Conservation (phyloP, 2,329 filamentous ascomycete genomes). For the Didymellaceae sp. region DNA sequence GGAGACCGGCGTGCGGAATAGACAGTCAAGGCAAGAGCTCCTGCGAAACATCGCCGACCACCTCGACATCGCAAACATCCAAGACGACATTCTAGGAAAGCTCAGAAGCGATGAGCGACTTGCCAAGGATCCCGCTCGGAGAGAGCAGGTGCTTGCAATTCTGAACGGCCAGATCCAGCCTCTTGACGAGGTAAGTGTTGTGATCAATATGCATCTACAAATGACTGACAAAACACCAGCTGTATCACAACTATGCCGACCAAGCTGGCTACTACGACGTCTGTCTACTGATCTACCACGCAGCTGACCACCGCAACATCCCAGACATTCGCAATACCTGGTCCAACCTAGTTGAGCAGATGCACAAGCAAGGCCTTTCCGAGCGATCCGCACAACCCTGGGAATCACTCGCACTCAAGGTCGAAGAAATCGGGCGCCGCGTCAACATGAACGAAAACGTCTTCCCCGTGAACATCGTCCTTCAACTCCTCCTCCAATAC, state of each 20-base stretch:
- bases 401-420: conserved; percentile 69
- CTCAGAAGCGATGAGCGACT: conserved; percentile 77
- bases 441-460: conserved; percentile 62
- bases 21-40: conserved; percentile 83
- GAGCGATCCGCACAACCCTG: conserved; percentile 64
- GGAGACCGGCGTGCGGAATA: conserved; percentile 52
- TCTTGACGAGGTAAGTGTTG: conserved; percentile 73
- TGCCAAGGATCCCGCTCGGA: conserved; percentile 60
- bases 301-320: conserved; percentile 87
- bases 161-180: conserved; percentile 80
- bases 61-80: conserved; percentile 91
- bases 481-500: conserved; percentile 46
- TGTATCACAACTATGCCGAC: conserved; percentile 94
- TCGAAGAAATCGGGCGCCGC: conserved; percentile 63
- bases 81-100: conserved; percentile 86
- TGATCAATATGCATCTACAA: conserved; percentile 12
- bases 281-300: conserved; percentile 89
- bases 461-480: conserved; percentile 58
- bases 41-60: conserved; percentile 84
- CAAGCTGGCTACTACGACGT: conserved; percentile 93
- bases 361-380: conserved; percentile 58
- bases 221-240: conserved; percentile 54
- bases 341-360: conserved; percentile 78
- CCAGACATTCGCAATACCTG: conserved; percentile 85
- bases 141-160: conserved; percentile 67